Conservation (phyloP, 2,329 filamentous ascomycete species). For the Sarocladium kiliense region DNA sequence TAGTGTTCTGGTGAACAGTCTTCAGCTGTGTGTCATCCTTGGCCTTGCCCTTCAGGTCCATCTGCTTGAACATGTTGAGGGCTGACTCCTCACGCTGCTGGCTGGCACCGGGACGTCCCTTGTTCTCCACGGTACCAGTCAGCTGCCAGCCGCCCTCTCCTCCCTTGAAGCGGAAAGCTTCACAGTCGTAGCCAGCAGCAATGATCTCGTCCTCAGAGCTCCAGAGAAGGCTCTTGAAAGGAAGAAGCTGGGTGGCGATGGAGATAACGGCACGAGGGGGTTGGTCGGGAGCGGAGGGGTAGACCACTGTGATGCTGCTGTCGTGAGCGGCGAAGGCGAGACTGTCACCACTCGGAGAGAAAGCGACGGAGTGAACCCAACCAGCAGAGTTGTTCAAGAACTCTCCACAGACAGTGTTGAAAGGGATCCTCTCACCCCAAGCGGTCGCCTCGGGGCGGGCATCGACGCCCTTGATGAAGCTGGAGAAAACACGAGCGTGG, state of each 20-base stretch:
- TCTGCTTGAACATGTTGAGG: constrained; percentile 96
- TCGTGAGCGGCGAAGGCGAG: constrained; percentile 93
- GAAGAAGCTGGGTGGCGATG: constrained; percentile 82
- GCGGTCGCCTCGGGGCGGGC: constrained; percentile 76
- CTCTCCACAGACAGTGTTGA: constrained; percentile 98
- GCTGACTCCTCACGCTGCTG: constrained; percentile 80
- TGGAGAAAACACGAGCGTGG: constrained; percentile 89
- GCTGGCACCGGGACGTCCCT: constrained; percentile 56
- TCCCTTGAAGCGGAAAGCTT: constrained; percentile 85
- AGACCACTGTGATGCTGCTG: constrained; percentile 94
- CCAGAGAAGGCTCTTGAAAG: constrained; percentile 92
- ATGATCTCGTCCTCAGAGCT: constrained; percentile 89
- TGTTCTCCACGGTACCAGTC: constrained; percentile 72
- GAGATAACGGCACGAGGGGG: constrained; percentile 86
- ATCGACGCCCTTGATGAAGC: constrained; percentile 95
- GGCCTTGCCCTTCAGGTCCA: constrained; percentile 93
- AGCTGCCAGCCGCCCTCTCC: constrained; percentile 77
- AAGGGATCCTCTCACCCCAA: constrained; percentile 93
- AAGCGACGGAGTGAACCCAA: constrained; percentile 91
- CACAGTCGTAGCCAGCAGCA: constrained; percentile 84
- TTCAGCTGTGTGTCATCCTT: constrained; percentile 92
- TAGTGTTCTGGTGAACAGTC: constrained; percentile 95
- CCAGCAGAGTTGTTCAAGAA: constrained; percentile 93
- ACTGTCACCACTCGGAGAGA: constrained; percentile 89
- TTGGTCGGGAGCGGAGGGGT: constrained; percentile 86